Conservation (phyloP, 805 yeast species). For the Candida adriatica region DNA sequence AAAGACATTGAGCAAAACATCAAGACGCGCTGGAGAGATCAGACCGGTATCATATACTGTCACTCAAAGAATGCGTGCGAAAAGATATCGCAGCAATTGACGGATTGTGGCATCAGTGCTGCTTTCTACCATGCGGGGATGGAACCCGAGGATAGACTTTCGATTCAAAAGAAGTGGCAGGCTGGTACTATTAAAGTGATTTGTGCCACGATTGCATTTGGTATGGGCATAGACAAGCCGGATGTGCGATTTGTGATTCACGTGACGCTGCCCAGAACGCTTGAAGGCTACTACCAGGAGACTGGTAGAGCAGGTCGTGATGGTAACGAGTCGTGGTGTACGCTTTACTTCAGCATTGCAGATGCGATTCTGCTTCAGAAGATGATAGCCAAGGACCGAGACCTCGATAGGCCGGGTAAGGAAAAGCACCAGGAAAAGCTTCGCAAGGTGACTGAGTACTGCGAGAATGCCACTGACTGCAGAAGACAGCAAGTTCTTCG, state of each 20-base stretch:
- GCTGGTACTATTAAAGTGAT: conserved; percentile 61
- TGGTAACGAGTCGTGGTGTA: conserved; percentile 75
- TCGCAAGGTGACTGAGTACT: conserved; percentile 80
- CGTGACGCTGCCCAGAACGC: conserved; percentile 76
- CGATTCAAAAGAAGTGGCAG: conserved; percentile 84
- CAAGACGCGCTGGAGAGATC: conserved; percentile 39
- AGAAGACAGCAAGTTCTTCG: conserved; percentile 83
- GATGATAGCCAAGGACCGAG: conserved; percentile 72
- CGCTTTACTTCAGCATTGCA: conserved; percentile 70
- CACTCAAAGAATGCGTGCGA: conserved; percentile 89
- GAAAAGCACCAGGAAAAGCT: conserved; percentile 74
- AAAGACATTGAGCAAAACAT: conserved; percentile 58
- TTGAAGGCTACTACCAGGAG: conserved; percentile 97
- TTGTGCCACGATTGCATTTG: conserved; percentile 97
- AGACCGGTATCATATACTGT: conserved; percentile 89
- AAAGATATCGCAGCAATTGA: conserved; percentile 58
- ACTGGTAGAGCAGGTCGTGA: conserved; percentile 99
- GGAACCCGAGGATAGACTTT: conserved; percentile 64
- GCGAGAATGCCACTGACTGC: conserved; percentile 88
- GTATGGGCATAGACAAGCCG: conserved; percentile 98
- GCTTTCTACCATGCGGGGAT: conserved; percentile 94
- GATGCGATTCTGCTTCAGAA: conserved; percentile 75
- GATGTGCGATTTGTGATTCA: conserved; percentile 92
- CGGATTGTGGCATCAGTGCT: conserved; percentile 54
- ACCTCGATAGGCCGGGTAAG: conserved; percentile 52